Conservation (phyloP, 2,329 filamentous ascomycete genomes). For the Amylocarpus encephaloides region DNA sequence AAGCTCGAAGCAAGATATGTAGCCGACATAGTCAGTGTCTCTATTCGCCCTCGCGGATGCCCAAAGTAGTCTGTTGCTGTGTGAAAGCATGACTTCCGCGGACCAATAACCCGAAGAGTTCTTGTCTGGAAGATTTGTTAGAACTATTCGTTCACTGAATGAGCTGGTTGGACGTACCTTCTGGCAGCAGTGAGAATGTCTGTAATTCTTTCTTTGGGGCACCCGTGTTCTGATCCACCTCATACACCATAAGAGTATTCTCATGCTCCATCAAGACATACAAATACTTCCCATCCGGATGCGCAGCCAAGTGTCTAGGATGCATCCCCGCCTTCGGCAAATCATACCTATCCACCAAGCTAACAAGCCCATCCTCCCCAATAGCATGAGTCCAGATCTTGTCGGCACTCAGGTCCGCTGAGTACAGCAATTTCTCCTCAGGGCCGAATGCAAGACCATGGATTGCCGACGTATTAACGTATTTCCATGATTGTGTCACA, state of each 20-base stretch:
- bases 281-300: conserved; percentile 5
- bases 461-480: conserved; percentile 3
- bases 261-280: conserved; percentile 9
- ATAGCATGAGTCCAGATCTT: background rate
- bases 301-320: conserved; percentile 10
- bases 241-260: conserved; percentile 5
- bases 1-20: conserved; percentile 4
- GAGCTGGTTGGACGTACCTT: background rate
- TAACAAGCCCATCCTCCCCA: background rate
- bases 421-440: conserved; percentile 1
- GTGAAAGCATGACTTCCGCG: conserved; percentile 5
- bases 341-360: background rate
- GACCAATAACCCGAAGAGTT: conserved; percentile 6
- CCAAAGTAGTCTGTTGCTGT: conserved; percentile 3
- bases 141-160: background rate
- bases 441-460: conserved; percentile 8
- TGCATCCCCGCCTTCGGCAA: conserved; percentile 3
- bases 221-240: background rate
- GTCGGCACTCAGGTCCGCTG: conserved; percentile 6
- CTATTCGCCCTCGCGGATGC: conserved; percentile 2
- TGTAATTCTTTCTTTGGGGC: background rate
- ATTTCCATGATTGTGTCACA: conserved; percentile 7
- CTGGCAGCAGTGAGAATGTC: background rate
- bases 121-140: background rate
- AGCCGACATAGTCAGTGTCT: background rate